These are phyloP conservation scores for Salisapilia sapeloensis DNA, from an alignment of 352 stramenopile genomes.

Conservation along the genomic window DNA sequence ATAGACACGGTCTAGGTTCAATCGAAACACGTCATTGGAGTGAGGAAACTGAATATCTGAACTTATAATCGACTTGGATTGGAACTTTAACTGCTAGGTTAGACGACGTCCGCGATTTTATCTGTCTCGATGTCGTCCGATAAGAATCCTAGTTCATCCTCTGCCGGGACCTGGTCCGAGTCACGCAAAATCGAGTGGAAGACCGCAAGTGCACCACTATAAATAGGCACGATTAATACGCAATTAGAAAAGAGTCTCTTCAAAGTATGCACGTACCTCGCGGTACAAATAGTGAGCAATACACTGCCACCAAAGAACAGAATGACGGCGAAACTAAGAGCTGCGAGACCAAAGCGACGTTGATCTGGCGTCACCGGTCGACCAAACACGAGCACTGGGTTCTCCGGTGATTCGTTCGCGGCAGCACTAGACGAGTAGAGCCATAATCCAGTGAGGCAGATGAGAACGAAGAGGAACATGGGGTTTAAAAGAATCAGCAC, in stretches of 20 bases:
- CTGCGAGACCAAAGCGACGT: constrained; percentile 35
- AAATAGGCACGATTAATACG: constrained; percentile 1
- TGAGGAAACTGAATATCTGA: no score
- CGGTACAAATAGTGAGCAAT: constrained; percentile 73
- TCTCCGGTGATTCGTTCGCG: constrained; percentile 47
- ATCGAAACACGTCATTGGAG: no score
- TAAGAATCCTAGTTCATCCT: constrained; percentile 72
- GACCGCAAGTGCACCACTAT: constrained; percentile 47
- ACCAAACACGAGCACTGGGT: constrained; percentile 58
- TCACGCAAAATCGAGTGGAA: constrained; percentile 69
- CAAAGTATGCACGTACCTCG: constrained; percentile 25
- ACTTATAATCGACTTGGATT: no score
- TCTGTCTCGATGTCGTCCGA: constrained; percentile 19
- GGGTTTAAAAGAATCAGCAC: constrained; percentile 55
- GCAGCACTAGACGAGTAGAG: constrained; percentile 58
- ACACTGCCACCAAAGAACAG: constrained; percentile 75
- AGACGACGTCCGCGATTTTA: constrained; percentile 61
- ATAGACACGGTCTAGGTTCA: no score
- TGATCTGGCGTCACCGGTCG: constrained; percentile 51
- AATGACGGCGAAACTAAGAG: constrained; percentile 58
- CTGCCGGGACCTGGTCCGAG: constrained; percentile 46
- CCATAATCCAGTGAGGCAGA: constrained; percentile 68
- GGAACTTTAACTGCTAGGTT: no score
- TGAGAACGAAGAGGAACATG: constrained; percentile 78
- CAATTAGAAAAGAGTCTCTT: not conserved